A percentile compares a stretch with the other conserved stretches of the same genome.
phyloP scores from a whole-genome alignment of 768 basidiomycete genomes.

The Psilocybe cubensis region DNA sequence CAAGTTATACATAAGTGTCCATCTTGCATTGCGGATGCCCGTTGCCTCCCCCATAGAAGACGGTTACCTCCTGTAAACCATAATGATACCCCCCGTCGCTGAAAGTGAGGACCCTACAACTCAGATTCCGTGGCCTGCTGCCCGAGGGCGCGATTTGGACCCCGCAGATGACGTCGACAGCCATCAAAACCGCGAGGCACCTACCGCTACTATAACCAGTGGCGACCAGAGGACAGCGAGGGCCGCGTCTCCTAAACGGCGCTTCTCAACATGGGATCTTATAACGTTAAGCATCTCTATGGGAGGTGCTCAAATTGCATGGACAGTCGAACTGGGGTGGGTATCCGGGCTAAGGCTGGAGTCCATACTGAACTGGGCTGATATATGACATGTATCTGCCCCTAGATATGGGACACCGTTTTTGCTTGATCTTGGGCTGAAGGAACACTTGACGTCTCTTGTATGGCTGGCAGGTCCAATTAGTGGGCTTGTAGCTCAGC shows the following conservation, averaged over 20 bases:
- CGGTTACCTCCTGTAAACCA: conserved; percentile 19
- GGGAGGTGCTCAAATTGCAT: conserved; percentile 93
- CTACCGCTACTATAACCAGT: conserved; percentile 14
- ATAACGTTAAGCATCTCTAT: conserved; percentile 88
- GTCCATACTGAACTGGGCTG: conserved; percentile 5
- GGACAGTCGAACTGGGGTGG: conserved; percentile 95
- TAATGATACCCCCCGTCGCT: conserved; percentile 66
- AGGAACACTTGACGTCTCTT: conserved; percentile 88
- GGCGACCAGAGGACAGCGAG: conserved; percentile 23
- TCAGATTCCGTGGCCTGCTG: conserved; percentile 77
- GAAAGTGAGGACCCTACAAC: conserved; percentile 78
- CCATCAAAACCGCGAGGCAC: conserved; percentile 24
- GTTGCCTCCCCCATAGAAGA: conserved; percentile 16
- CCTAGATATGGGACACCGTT: conserved; percentile 96
- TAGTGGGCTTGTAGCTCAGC: conserved; percentile 93
- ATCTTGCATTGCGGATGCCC: conserved; percentile 18
- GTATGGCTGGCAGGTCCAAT: conserved; percentile 98
- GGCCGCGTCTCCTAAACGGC: conserved; percentile 35
- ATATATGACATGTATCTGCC: conserved; percentile 15
- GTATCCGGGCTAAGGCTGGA: conserved; percentile 26
- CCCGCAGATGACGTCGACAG: conserved; percentile 18
- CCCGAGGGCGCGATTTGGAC: conserved; percentile 31
- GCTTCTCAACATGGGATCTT: conserved; percentile 67
- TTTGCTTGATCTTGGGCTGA: conserved; percentile 67
- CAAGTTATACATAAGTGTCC: conserved; percentile 22